These are phyloP conservation scores for Schizophyllum commune DNA, from an alignment of 1,284 basidiomycete genomes.

Conservation along the genomic window DNA sequence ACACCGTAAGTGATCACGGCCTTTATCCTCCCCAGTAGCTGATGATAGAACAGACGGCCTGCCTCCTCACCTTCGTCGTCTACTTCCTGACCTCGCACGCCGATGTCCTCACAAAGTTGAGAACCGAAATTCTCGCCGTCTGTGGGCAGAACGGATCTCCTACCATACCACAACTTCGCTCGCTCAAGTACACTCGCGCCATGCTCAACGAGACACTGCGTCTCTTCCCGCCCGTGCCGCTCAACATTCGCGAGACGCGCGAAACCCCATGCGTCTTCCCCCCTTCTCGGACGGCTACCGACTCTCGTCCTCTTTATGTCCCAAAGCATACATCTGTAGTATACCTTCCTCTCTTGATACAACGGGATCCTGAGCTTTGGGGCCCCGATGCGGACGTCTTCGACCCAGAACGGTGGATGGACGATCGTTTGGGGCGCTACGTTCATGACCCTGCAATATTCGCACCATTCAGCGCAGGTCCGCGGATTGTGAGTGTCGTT, in stretches of 20 bases:
- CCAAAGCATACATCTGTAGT: slow-evolving; percentile 49
- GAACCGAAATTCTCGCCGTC: slow-evolving; percentile 51
- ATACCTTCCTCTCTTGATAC: slow-evolving; percentile 51
- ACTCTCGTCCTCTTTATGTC: slow-evolving; percentile 44
- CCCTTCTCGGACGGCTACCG: slow-evolving; percentile 26
- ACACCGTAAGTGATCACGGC: slow-evolving; percentile 44
- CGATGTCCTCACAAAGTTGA: slow-evolving; percentile 41
- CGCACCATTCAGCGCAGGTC: slow-evolving; percentile 63
- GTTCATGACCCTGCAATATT: slow-evolving; percentile 59
- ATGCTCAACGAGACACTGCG: slow-evolving; percentile 68
- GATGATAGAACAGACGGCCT: slow-evolving; percentile 40
- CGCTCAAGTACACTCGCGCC: slow-evolving; percentile 61
- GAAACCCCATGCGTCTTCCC: slow-evolving; percentile 41
- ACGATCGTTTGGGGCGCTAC: slow-evolving; percentile 38
- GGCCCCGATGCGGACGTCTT: slow-evolving; percentile 62
- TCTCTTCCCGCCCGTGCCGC: slow-evolving; percentile 64
- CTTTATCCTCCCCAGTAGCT: neutral
- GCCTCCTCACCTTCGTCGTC: slow-evolving; percentile 51
- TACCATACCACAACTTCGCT: slow-evolving; percentile 44
- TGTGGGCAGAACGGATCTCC: slow-evolving; percentile 41
- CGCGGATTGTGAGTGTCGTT: slow-evolving; percentile 33
- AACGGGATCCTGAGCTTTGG: slow-evolving; percentile 56
- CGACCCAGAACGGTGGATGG: slow-evolving; percentile 64
- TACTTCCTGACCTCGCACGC: slow-evolving; percentile 63
- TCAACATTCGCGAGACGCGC: slow-evolving; percentile 55